Percentiles rank a stretch among this genome's conserved stretches.
Conservation (phyloP, 1,284 basidiomycete species). For the Coniferiporia sulphurascens region DNA sequence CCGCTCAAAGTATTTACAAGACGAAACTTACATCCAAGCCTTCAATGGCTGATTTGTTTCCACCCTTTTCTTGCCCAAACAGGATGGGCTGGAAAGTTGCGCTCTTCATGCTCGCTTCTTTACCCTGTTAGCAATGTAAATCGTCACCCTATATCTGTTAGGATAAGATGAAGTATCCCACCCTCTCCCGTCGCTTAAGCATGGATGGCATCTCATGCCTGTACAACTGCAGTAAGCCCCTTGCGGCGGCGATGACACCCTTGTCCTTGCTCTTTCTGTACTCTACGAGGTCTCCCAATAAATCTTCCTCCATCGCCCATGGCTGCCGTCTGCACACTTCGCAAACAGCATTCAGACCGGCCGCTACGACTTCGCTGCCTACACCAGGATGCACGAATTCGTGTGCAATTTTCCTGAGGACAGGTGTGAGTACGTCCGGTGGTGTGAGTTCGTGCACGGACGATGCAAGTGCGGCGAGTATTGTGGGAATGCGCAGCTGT, state of each 20-base stretch:
- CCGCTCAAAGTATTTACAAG: neutral
- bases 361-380: conserved; percentile 91
- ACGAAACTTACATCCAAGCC: conserved; percentile 67
- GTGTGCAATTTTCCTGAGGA: conserved; percentile 87
- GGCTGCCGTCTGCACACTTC: conserved; percentile 93
- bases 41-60: conserved; percentile 80
- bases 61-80: conserved; percentile 75
- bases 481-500: conserved; percentile 90
- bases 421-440: conserved; percentile 87
- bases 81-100: conserved; percentile 54
- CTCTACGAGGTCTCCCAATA: conserved; percentile 89
- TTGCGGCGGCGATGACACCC: conserved; percentile 82
- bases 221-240: conserved; percentile 89
- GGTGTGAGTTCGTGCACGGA: conserved; percentile 95
- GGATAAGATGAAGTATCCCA: conserved; percentile 30
- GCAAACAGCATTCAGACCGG: conserved; percentile 91
- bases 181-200: conserved; percentile 85
- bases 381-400: conserved; percentile 99
- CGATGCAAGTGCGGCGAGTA: conserved; percentile 93
- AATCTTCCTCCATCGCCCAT: conserved; percentile 94
- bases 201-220: conserved; percentile 94
- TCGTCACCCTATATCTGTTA: neutral
- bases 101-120: conserved; percentile 74
- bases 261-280: conserved; percentile 97
- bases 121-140: conserved; percentile 49